phyloP scores from a whole-genome alignment of 164 flowering plant species.

The Houttuynia cordata region DNA sequence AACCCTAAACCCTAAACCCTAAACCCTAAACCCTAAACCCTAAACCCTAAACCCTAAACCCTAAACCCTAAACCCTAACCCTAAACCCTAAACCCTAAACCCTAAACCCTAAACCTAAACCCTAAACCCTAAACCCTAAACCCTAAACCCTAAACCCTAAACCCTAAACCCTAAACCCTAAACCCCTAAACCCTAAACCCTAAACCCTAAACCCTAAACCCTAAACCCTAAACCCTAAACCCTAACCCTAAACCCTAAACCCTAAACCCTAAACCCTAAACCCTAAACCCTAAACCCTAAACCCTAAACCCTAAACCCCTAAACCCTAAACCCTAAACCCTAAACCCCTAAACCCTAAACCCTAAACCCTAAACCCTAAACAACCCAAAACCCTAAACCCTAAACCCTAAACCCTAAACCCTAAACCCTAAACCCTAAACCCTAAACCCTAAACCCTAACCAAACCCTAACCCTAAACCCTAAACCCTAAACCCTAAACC shows the following conservation, averaged over 20 bases:
- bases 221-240: slow-evolving; percentile 1
- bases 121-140: slow-evolving; percentile 13
- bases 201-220: slow-evolving; percentile 10
- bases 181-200: no score
- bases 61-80: slow-evolving; percentile 16
- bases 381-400: background rate
- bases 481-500: no score
- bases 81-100: no score
- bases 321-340: no score
- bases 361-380: slow-evolving; percentile 2
- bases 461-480: no score
- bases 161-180: slow-evolving; percentile 17
- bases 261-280: background rate
- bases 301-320: no score
- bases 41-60: slow-evolving; percentile 18
- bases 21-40: no score
- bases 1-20: no score
- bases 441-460: background rate
- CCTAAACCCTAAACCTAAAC: no score
- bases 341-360: no score
- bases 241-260: background rate
- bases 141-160: slow-evolving; percentile 15
- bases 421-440: background rate
- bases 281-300: slow-evolving; percentile 3
- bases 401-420: slow-evolving; percentile 3